Conservation (phyloP, 192 early-diverging fungal species). For the Coemansia sp. region DNA sequence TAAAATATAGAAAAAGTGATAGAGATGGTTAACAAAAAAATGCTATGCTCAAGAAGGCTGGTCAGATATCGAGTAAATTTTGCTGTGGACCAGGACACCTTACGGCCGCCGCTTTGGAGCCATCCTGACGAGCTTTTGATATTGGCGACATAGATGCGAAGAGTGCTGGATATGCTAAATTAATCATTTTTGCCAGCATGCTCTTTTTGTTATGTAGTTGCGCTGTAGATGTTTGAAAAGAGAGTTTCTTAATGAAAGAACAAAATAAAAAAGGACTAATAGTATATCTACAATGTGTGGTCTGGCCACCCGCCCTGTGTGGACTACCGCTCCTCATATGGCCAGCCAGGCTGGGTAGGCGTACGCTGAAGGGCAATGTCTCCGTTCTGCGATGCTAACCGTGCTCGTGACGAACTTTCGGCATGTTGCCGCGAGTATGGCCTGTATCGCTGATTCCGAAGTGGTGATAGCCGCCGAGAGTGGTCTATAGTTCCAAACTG, state of each 20-base stretch:
- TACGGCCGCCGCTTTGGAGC: background rate
- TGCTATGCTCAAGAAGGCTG: background rate
- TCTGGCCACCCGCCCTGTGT: background rate
- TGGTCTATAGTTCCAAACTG: background rate
- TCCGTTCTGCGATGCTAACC: background rate
- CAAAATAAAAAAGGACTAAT: background rate
- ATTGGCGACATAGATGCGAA: background rate
- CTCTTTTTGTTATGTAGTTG: background rate
- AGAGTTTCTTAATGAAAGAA: background rate
- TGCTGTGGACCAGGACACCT: background rate
- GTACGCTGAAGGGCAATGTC: background rate
- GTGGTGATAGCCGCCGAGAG: background rate
- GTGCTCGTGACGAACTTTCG: background rate
- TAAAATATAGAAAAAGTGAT: background rate
- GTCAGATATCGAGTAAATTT: background rate
- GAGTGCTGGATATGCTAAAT: background rate
- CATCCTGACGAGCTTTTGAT: background rate
- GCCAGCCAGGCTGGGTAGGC: background rate
- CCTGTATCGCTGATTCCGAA: background rate
- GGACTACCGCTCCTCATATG: background rate
- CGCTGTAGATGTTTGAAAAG: too few species aligned
- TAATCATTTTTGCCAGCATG: background rate
- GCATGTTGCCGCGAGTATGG: background rate
- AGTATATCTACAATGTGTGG: background rate
- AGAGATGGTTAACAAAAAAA: background rate